Evolutionary conservation across 805 yeast species (phyloP).

Genomic region (Candida incommunis): DNA sequence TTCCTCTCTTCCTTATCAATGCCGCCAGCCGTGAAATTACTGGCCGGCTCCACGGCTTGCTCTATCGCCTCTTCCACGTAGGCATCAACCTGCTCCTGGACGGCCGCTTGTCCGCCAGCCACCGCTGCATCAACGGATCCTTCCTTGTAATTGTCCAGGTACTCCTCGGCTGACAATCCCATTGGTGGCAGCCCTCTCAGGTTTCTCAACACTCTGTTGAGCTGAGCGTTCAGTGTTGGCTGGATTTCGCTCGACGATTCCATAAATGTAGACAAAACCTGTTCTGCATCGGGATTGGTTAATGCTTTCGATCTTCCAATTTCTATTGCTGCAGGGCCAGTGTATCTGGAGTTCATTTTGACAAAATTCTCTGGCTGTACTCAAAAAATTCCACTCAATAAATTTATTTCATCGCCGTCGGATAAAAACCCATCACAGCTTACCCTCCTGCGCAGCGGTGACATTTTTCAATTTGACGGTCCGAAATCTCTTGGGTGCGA

Average conservation of each 20-base stretch:
- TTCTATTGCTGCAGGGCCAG: slow-evolving; percentile 3
- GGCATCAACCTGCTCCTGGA: slow-evolving; percentile 2
- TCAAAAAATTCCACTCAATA: too few relatives aligned
- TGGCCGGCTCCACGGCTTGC: slow-evolving; percentile 1
- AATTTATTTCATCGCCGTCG: too few relatives aligned
- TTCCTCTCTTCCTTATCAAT: slow-evolving; percentile 11
- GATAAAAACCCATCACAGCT: too few relatives aligned
- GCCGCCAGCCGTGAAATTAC: slow-evolving; percentile 1
- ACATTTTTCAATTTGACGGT: too few relatives aligned
- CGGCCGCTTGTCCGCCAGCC: slow-evolving; percentile 3
- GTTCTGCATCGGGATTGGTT: slow-evolving; percentile 14
- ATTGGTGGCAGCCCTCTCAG: slow-evolving; percentile 67
- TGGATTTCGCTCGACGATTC: slow-evolving; percentile 21
- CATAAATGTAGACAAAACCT: slow-evolving; percentile 14
- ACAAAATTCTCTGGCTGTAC: too few relatives aligned
- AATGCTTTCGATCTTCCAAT: slow-evolving; percentile 5
- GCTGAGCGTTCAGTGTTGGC: slow-evolving; percentile 39
- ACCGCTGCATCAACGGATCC: slow-evolving; percentile 1
- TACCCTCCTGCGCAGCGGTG: too few relatives aligned
- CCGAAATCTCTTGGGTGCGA: too few relatives aligned
- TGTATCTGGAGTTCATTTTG: slow-evolving; percentile 1
- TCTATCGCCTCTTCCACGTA: slow-evolving; percentile 3
- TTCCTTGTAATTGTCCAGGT: not conserved
- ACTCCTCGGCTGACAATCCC: not conserved
- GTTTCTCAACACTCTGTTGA: slow-evolving; percentile 62